phyloP scores from a whole-genome alignment of 2,329 filamentous ascomycete genomes.

The Ascochyta clinopodiicola region DNA sequence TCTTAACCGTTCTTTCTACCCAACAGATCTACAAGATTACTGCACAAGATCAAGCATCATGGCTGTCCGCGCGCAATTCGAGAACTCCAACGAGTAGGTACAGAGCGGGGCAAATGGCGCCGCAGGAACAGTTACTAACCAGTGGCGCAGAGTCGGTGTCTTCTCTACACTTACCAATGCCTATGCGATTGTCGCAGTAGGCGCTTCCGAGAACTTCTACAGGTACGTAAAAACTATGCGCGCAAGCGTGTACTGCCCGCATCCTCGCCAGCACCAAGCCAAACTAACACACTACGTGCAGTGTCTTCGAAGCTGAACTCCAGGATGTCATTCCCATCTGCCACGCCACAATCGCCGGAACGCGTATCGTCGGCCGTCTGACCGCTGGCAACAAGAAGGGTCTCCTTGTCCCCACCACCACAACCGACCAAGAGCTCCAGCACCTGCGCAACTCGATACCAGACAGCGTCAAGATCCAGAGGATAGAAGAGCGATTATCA shows the following conservation, averaged over 20 bases:
- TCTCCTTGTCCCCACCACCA: conserved; percentile 92
- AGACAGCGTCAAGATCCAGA: conserved; percentile 89
- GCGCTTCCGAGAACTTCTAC: conserved; percentile 99
- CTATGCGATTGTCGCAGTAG: conserved; percentile 91
- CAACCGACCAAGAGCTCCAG: conserved; percentile 97
- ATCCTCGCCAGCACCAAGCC: background rate
- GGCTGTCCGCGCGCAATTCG: conserved; percentile 70
- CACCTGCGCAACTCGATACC: conserved; percentile 95
- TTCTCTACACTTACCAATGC: conserved; percentile 97
- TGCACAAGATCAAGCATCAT: conserved; percentile 44
- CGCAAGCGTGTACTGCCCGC: background rate
- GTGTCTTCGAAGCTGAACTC: conserved; percentile 96
- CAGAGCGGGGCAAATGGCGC: conserved; percentile 3
- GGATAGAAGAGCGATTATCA: conserved; percentile 95
- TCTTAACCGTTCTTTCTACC: background rate
- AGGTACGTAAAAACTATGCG: conserved; percentile 58
- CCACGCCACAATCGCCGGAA: conserved; percentile 95
- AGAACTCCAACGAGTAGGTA: conserved; percentile 87
- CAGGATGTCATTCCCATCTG: conserved; percentile 97
- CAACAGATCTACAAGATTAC: conserved; percentile 3
- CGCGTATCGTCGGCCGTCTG: conserved; percentile 92
- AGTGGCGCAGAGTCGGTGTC: conserved; percentile 78
- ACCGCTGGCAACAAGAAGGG: conserved; percentile 97
- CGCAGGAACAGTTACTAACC: conserved; percentile 20
- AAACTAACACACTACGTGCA: conserved; percentile 46